Evolutionary conservation across 768 basidiomycete species (phyloP).

Genomic region (Sarcodon aspratus): DNA sequence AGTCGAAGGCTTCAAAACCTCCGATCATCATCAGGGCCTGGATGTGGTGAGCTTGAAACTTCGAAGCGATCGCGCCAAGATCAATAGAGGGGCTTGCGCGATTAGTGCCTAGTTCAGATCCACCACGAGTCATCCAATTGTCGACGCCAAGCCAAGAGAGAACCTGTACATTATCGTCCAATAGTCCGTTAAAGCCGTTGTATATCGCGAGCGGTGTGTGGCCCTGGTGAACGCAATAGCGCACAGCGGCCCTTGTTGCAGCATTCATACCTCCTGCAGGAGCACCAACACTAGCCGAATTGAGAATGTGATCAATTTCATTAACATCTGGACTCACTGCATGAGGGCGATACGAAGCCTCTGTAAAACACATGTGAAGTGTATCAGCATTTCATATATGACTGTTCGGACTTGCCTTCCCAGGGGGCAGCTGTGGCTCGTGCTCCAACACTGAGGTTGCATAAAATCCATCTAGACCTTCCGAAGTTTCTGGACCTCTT

Average conservation of each 20-base stretch:
- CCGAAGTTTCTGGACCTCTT: conserved; percentile 85
- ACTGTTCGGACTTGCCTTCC: conserved; percentile 13
- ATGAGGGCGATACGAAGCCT: conserved; percentile 73
- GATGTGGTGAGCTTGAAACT: conserved; percentile 79
- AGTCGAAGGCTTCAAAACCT: conserved; percentile 89
- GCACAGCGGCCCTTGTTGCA: conserved; percentile 86
- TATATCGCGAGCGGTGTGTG: conserved; percentile 88
- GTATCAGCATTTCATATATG: not conserved
- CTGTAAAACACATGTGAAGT: conserved; percentile 22
- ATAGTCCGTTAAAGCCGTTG: conserved; percentile 92
- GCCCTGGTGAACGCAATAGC: conserved; percentile 87
- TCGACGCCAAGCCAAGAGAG: conserved; percentile 96
- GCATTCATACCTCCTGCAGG: conserved; percentile 99
- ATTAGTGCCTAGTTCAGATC: conserved; percentile 97
- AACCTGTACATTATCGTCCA: conserved; percentile 79
- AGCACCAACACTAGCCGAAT: conserved; percentile 66
- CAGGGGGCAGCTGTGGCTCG: conserved; percentile 18
- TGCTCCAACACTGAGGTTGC: conserved; percentile 53
- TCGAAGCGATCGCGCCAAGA: conserved; percentile 79
- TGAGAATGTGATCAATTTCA: not conserved
- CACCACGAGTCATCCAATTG: conserved; percentile 91
- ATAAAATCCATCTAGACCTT: conserved; percentile 78
- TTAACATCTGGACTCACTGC: conserved; percentile 44
- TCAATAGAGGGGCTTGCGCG: conserved; percentile 78
- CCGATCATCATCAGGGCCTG: conserved; percentile 84